Evolutionary conservation across 495 filamentous ascomycete genomes (phyloP).

Genomic region (Penicillium odoratum): DNA sequence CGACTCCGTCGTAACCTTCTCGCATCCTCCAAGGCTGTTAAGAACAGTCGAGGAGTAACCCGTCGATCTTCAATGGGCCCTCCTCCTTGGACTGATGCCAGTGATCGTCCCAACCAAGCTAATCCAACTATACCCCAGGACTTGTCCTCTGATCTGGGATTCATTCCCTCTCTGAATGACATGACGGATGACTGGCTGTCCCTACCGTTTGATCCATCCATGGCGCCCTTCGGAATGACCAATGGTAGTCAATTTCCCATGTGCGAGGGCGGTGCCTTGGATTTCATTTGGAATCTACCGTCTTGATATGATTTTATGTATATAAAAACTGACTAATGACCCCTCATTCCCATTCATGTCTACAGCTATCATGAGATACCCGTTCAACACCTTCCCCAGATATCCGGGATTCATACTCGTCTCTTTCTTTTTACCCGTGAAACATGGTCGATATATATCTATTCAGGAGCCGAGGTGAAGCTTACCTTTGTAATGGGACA

Average conservation of each 20-base stretch:
- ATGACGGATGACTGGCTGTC: slow-evolving; percentile 55
- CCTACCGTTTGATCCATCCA: slow-evolving; percentile 53
- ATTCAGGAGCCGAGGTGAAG: no score
- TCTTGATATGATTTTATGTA: slow-evolving; percentile 22
- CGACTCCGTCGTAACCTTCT: slow-evolving; percentile 44
- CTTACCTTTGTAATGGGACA: no score
- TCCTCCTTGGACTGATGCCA: slow-evolving; percentile 28
- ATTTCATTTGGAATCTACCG: slow-evolving; percentile 55
- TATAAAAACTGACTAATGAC: neutral
- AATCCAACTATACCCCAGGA: slow-evolving; percentile 29
- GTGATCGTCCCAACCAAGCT: slow-evolving; percentile 23
- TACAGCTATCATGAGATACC: neutral
- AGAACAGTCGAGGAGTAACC: slow-evolving; percentile 25
- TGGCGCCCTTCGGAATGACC: slow-evolving; percentile 54
- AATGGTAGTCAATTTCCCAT: slow-evolving; percentile 47
- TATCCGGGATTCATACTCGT: no score
- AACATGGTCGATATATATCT: no score
- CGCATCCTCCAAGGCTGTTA: slow-evolving; percentile 35
- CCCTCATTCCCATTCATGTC: neutral
- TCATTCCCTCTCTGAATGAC: slow-evolving; percentile 37
- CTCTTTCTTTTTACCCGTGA: no score
- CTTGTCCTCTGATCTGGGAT: slow-evolving; percentile 32
- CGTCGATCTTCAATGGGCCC: slow-evolving; percentile 35
- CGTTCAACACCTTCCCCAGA: no score
- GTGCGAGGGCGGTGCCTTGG: slow-evolving; percentile 49